Evolutionary conservation across 2,329 filamentous ascomycete genomes (phyloP).

Genomic region (Aspergillus hiratsukae): DNA sequence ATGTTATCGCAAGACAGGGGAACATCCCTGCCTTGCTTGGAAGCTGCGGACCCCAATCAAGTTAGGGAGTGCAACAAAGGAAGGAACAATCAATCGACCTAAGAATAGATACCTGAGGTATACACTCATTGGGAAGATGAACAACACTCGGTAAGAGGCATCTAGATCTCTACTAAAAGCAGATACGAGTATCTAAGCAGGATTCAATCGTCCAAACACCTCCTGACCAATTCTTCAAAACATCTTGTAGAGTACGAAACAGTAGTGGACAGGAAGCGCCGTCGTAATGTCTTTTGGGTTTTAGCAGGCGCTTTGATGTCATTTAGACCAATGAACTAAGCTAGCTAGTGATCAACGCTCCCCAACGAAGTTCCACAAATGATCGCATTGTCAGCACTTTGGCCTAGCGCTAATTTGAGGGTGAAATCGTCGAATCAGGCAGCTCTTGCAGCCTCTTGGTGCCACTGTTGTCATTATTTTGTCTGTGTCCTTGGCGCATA

Average conservation of each 20-base stretch:
- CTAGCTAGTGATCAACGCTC: slow-evolving; percentile 2
- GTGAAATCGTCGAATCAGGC: slow-evolving; percentile 8
- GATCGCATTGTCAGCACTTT: slow-evolving; percentile 15
- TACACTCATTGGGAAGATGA: too few relatives aligned
- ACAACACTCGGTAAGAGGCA: neutral
- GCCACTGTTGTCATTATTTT: slow-evolving; percentile 29
- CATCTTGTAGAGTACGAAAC: neutral
- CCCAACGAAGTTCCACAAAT: slow-evolving; percentile 27
- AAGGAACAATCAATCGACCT: neutral
- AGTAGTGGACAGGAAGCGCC: slow-evolving; percentile 3
- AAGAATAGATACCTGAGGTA: neutral
- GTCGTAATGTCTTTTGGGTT: slow-evolving; percentile 18
- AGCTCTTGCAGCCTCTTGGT: slow-evolving; percentile 18
- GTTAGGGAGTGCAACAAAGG: neutral
- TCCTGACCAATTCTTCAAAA: neutral
- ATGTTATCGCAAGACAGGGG: neutral
- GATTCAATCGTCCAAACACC: neutral
- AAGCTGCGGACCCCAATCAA: neutral
- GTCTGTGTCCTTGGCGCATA: slow-evolving; percentile 10
- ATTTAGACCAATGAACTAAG: slow-evolving; percentile 13
- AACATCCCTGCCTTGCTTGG: neutral
- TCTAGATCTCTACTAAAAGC: neutral
- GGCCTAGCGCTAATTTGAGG: slow-evolving; percentile 11
- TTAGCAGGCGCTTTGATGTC: slow-evolving; percentile 37
- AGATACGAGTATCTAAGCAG: neutral